Base-by-base conservation (phyloP, 1,284 basidiomycete genomes). In the Ceratobasidium papillatum region DNA sequence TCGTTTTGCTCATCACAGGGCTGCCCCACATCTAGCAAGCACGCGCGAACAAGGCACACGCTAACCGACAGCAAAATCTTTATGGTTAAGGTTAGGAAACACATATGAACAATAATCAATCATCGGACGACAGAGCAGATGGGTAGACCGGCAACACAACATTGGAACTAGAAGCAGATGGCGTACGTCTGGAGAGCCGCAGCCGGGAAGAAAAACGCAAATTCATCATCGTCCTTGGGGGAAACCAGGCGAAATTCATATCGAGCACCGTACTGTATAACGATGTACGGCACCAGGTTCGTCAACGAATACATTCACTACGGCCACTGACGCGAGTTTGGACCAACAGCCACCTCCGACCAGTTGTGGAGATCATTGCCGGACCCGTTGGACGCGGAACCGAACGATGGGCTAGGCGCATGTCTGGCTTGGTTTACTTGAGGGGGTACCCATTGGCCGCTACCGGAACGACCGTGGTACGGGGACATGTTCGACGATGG, bases 91-190 rank as follows among this genome's bases (percentile, higher is more conserved):
- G 68, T 71, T 71, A 71, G 56, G 68, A 49, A 52, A 38, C 68
- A 69, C 66, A 71, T 71, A 71, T 71, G 68, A 71, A 71, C 68
- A 71, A 71, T 71, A 71, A 71, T 71, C 68, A 71, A 71, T 71
- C 68, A 32, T 43, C 52, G 56, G 66, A 56, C 38, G 34, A 47
- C 68, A 71, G 45, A 71, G 68, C 68, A 71, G 56, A 49, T 71
- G 65, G 25, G 43, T 71, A 36, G 38, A 32, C 52, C 51, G 66
- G 66, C 52, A 69, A 69, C 66, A 69, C 66, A 69, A 69, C 52
- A 58, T 69, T 69, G 66, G 38, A 43, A 54, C 22, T 27, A 34
- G 52, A 45, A 58, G 43, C 61, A 30, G 45, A 58, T 36, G 32
- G 52, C 51, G 25, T 17, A 58, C 30, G 38, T 38, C 52, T 19